Percentiles rank a stretch among this genome's conserved stretches.
These are phyloP conservation scores for Diplodia scrobiculata DNA, from an alignment of 2,329 filamentous ascomycete genomes.

Conservation along the genomic window DNA sequence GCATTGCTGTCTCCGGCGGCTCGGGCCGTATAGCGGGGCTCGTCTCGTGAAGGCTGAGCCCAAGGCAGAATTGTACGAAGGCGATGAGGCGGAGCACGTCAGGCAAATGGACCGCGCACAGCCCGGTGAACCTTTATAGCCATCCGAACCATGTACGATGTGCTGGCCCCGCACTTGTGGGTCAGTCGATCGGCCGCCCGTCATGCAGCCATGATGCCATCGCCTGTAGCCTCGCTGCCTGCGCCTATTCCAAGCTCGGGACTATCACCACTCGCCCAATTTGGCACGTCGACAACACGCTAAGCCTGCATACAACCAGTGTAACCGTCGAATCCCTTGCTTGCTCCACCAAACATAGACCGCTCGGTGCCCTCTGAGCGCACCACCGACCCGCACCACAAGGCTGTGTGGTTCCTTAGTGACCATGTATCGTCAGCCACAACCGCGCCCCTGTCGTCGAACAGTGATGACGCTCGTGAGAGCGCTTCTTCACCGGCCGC, in stretches of 20 bases:
- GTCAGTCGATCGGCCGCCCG: neutral
- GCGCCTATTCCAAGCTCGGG: no score
- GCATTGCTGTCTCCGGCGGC: neutral
- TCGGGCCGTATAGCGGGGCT: neutral
- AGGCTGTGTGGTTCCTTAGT: neutral
- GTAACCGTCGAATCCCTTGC: slow-evolving; percentile 6
- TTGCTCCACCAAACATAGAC: neutral
- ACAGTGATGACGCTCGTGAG: neutral
- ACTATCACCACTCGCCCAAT: neutral
- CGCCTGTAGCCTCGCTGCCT: slow-evolving; percentile 4
- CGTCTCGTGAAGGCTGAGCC: slow-evolving; percentile 8
- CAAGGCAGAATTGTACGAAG: neutral
- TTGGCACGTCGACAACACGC: neutral
- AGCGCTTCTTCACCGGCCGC: neutral
- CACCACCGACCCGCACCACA: neutral
- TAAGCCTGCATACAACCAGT: slow-evolving; percentile 3
- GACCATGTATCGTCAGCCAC: neutral
- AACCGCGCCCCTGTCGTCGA: neutral
- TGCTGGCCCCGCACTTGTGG: slow-evolving; percentile 9
- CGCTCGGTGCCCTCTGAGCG: neutral
- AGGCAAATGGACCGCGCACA: slow-evolving; percentile 10
- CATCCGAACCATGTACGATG: neutral
- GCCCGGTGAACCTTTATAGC: slow-evolving; percentile 17
- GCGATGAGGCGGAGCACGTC: slow-evolving; percentile 2
- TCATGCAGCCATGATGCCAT: neutral